These are phyloP conservation scores for Xylaria sp. DNA, from an alignment of 2,329 filamentous ascomycete genomes.

Conservation along the genomic window DNA sequence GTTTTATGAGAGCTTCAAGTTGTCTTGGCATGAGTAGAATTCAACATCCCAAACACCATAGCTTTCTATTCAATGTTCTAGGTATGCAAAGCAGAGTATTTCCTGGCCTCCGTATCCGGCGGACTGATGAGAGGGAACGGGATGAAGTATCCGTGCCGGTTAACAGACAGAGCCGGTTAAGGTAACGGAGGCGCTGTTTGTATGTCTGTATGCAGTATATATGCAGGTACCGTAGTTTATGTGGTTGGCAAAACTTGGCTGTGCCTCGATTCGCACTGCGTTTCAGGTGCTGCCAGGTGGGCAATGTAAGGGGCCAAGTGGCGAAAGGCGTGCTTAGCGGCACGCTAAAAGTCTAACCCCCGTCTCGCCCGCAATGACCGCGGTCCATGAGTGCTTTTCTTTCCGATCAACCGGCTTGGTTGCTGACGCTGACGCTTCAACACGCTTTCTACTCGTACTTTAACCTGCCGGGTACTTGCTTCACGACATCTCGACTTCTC, in stretches of 20 bases:
- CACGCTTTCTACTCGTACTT: background rate
- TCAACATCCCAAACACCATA: background rate
- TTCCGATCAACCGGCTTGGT: slow-evolving; percentile 14
- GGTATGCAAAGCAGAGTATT: no score
- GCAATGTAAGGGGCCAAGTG: background rate
- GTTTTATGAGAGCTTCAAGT: slow-evolving; percentile 16
- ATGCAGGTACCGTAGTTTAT: no score
- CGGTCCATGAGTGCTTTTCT: background rate
- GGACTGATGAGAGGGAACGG: no score
- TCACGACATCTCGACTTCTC: background rate
- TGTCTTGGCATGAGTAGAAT: slow-evolving; percentile 20
- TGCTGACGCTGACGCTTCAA: slow-evolving; percentile 5
- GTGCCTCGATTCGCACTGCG: no score
- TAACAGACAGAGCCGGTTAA: no score
- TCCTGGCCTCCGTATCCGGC: no score
- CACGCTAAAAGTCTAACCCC: background rate
- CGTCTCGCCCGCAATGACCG: background rate
- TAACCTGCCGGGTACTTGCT: background rate
- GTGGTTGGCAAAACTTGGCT: no score
- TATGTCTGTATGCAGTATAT: no score
- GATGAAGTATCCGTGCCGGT: no score
- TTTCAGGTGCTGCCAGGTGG: background rate
- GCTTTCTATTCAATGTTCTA: no score
- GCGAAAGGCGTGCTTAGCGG: background rate
- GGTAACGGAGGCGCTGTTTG: no score